These are phyloP conservation scores for Yamadazyma scolyti DNA, from an alignment of 805 yeast genomes.

Conservation along the genomic window DNA sequence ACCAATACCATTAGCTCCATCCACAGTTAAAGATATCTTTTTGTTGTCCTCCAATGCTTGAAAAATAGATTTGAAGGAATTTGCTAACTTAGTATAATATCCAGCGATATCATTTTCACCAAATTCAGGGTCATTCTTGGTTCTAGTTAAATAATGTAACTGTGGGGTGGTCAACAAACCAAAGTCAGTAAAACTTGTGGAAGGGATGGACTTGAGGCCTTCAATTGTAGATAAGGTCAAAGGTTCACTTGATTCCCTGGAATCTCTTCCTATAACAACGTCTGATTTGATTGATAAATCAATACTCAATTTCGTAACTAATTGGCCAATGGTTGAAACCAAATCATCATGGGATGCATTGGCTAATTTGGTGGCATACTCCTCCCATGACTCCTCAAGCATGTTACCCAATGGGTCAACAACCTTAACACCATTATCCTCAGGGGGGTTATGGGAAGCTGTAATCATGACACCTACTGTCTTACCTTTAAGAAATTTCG, in stretches of 20 bases:
- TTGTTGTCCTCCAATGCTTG: conserved; percentile 16
- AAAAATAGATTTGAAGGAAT: conserved; percentile 47
- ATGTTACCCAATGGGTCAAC: conserved; percentile 91
- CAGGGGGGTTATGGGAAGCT: conserved; percentile 91
- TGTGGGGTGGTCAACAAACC: conserved; percentile 91
- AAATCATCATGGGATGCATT: conserved; percentile 55
- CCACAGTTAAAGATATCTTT: conserved; percentile 57
- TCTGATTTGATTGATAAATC: conserved; percentile 40
- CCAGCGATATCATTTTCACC: conserved; percentile 66
- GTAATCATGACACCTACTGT: conserved; percentile 95
- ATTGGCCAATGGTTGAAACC: conserved; percentile 27
- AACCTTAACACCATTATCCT: conserved; percentile 89
- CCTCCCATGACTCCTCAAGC: conserved; percentile 84
- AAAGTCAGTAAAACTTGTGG: conserved; percentile 46
- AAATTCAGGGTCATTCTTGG: conserved; percentile 60
- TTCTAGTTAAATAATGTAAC: conserved; percentile 79
- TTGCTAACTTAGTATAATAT: conserved; percentile 62
- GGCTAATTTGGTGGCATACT: conserved; percentile 73
- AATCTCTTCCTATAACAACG: conserved; percentile 78
- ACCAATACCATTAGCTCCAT: conserved; percentile 97
- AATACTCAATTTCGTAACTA: conserved; percentile 43
- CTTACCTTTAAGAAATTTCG: conserved; percentile 63
- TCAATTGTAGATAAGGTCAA: conserved; percentile 57
- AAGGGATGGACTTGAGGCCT: conserved; percentile 51
- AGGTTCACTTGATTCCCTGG: conserved; percentile 77